A percentile compares a stretch with the other conserved stretches of the same genome.
phyloP scores from a whole-genome alignment of 345 rosid genomes.

The Bruguiera sexangula region DNA sequence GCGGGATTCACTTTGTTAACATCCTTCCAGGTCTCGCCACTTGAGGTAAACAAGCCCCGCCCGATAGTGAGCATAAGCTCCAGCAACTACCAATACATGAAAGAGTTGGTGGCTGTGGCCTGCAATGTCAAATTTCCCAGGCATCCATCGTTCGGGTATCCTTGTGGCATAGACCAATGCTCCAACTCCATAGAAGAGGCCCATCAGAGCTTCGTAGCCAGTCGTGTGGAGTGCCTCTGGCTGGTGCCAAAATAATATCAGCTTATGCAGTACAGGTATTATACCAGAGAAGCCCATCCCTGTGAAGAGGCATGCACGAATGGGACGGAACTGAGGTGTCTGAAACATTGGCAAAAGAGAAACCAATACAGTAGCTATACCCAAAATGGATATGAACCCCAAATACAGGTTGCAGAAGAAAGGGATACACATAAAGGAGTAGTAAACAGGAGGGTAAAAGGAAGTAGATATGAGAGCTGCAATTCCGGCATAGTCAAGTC shows the following conservation, averaged over 20 bases:
- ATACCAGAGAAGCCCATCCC: conserved; percentile 87
- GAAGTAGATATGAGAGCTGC: conserved; percentile 87
- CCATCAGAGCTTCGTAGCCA: conserved; percentile 82
- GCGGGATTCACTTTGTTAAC: conserved; percentile 18
- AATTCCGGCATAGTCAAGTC: conserved; percentile 88
- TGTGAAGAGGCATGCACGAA: conserved; percentile 71
- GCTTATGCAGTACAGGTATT: conserved; percentile 81
- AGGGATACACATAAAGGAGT: conserved; percentile 92
- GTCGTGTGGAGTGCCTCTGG: conserved; percentile 93
- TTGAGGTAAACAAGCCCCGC: conserved; percentile 82
- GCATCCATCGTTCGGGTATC: conserved; percentile 93
- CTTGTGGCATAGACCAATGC: conserved; percentile 80
- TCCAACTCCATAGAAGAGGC: conserved; percentile 62
- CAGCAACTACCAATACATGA: conserved; percentile 78
- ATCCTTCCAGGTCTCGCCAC: conserved; percentile 83
- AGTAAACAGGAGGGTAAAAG: conserved; percentile 84
- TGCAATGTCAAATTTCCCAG: conserved; percentile 89
- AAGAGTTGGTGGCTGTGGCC: conserved; percentile 96
- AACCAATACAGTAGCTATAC: conserved; percentile 54
- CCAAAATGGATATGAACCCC: conserved; percentile 77
- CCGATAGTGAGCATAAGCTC: conserved; percentile 79
- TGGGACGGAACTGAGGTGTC: conserved; percentile 61
- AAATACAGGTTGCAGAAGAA: conserved; percentile 85
- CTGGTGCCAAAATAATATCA: conserved; percentile 70
- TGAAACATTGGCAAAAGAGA: conserved; percentile 84